Base-by-base conservation (phyloP, 1,284 basidiomycete species). In the Agroathelia rolfsii region DNA sequence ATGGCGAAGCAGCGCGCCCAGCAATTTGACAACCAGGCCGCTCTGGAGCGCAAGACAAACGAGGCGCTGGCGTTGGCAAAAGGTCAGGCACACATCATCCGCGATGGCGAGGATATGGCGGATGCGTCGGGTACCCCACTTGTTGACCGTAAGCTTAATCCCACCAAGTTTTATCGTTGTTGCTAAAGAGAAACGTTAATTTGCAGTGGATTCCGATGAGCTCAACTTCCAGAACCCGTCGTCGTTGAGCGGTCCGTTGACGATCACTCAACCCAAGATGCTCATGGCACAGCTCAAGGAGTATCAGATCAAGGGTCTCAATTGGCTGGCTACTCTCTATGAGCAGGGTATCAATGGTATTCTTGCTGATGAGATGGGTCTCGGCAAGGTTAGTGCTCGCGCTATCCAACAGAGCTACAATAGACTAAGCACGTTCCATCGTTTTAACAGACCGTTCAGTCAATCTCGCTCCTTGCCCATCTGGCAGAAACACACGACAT, bases 271-370 rank as follows among this genome's bases (percentile, higher is more conserved):
- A 54, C 95, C 95, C 13, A 84, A 80, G 59, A 95, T 98, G 84
- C 69, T 99, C 41, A 93, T 90, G 71, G 90, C 92, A 10, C 86
- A 92, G 46, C 65, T 99, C 36, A 99, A 99, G 59, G 95, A 98
- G 58, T 99, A 98, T 55, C 95, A 99, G 58, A 61, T 98, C 43
- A 98, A 98, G 55, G 95, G 95, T 45, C 67, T 99, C 30, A 98
- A 96, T 42, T 99, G 95, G 95, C 69, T 99, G 14, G 95, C 84
- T 19, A 97, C 94, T 15, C 62, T 99, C 26, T 99, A 98, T 55
- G 95, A 98, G 58, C 94, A 98, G 56, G 95, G 95, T 33, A 98
- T 98, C 67, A 97, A 97, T 51, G 92, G 92, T 40, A 97, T 97
- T 47, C 70, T 97, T 10, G 92, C 92, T 3, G 95, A 99, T 55